Conservation (phyloP, 2,329 filamentous ascomycete species). For the Grosmannia penicillata region DNA sequence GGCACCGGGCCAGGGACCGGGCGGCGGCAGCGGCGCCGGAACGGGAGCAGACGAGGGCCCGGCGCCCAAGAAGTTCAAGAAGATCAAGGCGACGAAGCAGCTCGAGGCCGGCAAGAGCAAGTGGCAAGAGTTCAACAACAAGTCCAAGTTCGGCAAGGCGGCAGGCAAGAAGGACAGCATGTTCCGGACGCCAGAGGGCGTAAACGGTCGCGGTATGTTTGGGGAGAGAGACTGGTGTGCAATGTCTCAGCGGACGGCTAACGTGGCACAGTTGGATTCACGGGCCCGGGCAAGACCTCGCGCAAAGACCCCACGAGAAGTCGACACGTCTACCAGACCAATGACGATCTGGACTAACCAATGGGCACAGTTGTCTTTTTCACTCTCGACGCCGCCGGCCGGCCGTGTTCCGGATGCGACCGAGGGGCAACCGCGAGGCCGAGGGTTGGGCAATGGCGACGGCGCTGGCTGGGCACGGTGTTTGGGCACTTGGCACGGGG, state of each 20-base stretch:
- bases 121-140: conserved; percentile 85
- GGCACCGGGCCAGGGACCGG: conserved; percentile 12
- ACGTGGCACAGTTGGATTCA: conserved; percentile 65
- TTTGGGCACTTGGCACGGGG: no score
- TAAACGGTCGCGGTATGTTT: conserved; percentile 66
- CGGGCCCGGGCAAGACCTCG: conserved; percentile 89
- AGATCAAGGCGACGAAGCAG: conserved; percentile 81
- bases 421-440: neutral
- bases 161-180: conserved; percentile 79
- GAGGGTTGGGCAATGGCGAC: no score
- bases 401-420: neutral
- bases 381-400: neutral
- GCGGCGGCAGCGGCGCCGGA: conserved; percentile 29
- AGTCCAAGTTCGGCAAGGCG: conserved; percentile 52
- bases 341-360: conserved; percentile 54
- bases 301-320: conserved; percentile 74
- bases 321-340: conserved; percentile 72
- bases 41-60: conserved; percentile 55
- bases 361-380: neutral
- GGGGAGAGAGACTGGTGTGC: no score
- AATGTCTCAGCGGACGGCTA: conserved; percentile 12
- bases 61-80: conserved; percentile 67
- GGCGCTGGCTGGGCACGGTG: no score
- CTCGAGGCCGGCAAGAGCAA: conserved; percentile 82
- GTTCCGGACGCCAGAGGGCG: conserved; percentile 83